phyloP scores from a whole-genome alignment of 345 rosid species.

The Cardamine occulta region DNA sequence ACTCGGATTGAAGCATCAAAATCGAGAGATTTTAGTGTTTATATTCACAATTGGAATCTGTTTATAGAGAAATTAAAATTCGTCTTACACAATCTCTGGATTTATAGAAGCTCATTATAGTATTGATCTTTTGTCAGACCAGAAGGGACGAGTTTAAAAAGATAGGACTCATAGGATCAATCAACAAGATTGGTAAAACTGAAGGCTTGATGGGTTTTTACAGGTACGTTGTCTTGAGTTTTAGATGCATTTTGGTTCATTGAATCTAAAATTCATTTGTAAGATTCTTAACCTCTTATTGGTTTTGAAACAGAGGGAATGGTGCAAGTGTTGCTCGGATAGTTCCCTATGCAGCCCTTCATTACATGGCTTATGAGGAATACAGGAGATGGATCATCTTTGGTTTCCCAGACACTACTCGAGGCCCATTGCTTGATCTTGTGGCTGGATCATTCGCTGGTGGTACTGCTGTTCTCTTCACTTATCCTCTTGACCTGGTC shows the following conservation, averaged over 20 bases:
- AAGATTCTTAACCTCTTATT: not conserved
- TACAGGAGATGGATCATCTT: constrained; percentile 89
- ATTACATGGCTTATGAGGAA: constrained; percentile 92
- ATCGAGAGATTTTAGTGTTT: not conserved
- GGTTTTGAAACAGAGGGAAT: constrained; percentile 62
- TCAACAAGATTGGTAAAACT: constrained; percentile 71
- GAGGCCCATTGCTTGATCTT: constrained; percentile 92
- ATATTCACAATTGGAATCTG: not conserved
- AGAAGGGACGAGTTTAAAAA: constrained; percentile 81
- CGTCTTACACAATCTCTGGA: not conserved
- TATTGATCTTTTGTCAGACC: constrained; percentile 55
- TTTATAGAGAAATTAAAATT: not conserved
- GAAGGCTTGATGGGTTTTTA: constrained; percentile 91
- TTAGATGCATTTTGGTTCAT: not conserved
- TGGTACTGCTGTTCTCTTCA: constrained; percentile 89
- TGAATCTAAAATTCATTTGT: not conserved
- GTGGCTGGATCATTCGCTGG: constrained; percentile 92
- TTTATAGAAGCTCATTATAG: constrained; percentile 10
- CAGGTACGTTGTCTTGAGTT: constrained; percentile 53
- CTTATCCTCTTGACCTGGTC: constrained; percentile 91
- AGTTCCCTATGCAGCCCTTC: constrained; percentile 93
- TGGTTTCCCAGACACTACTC: constrained; percentile 58
- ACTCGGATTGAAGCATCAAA: constrained; percentile 15
- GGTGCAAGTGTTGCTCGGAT: constrained; percentile 96
- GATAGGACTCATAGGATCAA: constrained; percentile 69